A percentile compares a stretch with the other conserved stretches of the same genome.
These are phyloP conservation scores for Parasarocladium wereldwijsianum DNA, from an alignment of 2,329 filamentous ascomycete genomes.

Conservation along the genomic window DNA sequence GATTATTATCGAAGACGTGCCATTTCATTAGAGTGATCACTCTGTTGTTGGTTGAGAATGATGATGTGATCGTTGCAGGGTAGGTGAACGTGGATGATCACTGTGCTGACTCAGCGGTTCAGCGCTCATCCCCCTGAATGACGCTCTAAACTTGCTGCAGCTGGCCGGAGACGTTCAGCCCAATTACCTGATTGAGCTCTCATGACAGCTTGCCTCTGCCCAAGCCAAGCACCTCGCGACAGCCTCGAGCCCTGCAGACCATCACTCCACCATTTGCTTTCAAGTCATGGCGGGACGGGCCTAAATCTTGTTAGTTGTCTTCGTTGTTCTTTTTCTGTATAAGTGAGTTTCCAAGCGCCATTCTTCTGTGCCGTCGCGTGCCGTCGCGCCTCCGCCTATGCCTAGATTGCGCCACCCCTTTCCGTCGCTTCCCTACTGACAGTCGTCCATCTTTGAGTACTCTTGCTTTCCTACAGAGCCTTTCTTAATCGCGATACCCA, in stretches of 20 bases:
- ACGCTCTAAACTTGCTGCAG: too few species aligned
- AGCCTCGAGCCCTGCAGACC: background rate
- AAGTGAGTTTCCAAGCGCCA: constrained; percentile 6
- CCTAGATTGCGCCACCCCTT: constrained; percentile 4
- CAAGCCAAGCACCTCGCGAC: constrained; percentile 2
- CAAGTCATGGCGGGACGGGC: constrained; percentile 9
- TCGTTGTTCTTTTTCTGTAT: constrained; percentile 8
- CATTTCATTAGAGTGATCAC: too few species aligned
- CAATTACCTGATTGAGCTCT: constrained; percentile 2
- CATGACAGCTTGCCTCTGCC: constrained; percentile 5
- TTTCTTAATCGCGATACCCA: constrained; percentile 3
- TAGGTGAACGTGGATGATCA: too few species aligned
- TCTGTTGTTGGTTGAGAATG: too few species aligned
- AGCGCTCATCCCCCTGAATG: too few species aligned
- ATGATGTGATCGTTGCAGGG: too few species aligned
- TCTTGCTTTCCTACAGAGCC: background rate
- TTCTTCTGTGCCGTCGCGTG: background rate
- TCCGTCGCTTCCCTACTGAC: too few species aligned
- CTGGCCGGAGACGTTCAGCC: too few species aligned
- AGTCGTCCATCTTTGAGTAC: constrained; percentile 1
- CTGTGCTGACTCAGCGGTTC: too few species aligned
- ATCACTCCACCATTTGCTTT: constrained; percentile 1
- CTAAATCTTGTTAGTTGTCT: constrained; percentile 7
- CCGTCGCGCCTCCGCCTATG: background rate
- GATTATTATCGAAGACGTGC: too few species aligned